phyloP scores from a whole-genome alignment of 768 basidiomycete species.

The Boletus reticuloceps region DNA sequence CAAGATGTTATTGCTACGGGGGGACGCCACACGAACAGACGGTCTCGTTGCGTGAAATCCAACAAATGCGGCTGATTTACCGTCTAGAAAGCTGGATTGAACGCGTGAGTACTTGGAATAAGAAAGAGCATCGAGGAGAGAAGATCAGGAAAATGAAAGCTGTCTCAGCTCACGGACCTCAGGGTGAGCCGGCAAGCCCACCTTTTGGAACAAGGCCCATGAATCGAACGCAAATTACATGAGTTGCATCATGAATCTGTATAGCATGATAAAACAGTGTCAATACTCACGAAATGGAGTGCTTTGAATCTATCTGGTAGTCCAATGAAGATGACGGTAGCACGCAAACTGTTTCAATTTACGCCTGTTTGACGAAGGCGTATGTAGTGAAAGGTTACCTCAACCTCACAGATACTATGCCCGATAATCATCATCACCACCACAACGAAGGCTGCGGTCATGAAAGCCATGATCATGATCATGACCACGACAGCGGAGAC shows the following conservation, averaged over 20 bases:
- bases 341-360: constrained; percentile 12
- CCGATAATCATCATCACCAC: constrained; percentile 36
- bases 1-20: constrained; percentile 9
- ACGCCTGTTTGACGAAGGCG: constrained; percentile 1
- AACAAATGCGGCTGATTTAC: not conserved
- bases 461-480: constrained; percentile 58
- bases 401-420: constrained; percentile 4
- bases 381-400: no score
- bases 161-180: constrained; percentile 73
- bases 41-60: constrained; percentile 4
- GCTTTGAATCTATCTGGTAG: not conserved
- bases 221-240: constrained; percentile 92
- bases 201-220: constrained; percentile 64
- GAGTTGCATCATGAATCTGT: constrained; percentile 46
- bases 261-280: constrained; percentile 6
- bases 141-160: constrained; percentile 48
- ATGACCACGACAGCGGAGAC: constrained; percentile 49
- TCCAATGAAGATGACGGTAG: not conserved
- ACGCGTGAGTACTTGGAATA: constrained; percentile 5
- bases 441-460: constrained; percentile 52
- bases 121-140: not conserved
- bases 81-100: not conserved
- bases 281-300: constrained; percentile 14
- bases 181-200: constrained; percentile 72
- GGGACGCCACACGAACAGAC: constrained; percentile 11